Percentiles rank a stretch among this genome's conserved stretches.
Conservation (phyloP, 352 stramenopile species). For the Saprolegnia parasitica region DNA sequence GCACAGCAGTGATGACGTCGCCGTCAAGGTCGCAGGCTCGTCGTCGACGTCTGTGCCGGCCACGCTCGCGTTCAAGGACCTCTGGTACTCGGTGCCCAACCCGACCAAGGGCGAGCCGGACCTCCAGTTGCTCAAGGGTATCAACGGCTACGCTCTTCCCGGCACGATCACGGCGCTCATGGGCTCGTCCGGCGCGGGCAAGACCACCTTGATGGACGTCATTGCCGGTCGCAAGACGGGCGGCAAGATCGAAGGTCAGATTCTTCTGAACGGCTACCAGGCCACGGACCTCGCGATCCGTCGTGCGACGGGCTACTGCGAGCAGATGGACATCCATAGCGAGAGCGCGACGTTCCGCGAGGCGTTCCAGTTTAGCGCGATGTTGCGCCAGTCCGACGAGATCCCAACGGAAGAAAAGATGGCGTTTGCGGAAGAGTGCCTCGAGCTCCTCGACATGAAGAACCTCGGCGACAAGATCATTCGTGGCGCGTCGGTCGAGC, state of each 20-base stretch:
- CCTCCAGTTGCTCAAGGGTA: slow-evolving; percentile 37
- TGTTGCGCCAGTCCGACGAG: slow-evolving; percentile 50
- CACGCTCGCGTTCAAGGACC: slow-evolving; percentile 44
- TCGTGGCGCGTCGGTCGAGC: slow-evolving; percentile 46
- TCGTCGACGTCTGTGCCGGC: slow-evolving; percentile 32
- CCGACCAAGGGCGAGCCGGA: slow-evolving; percentile 35
- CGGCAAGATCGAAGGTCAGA: slow-evolving; percentile 65
- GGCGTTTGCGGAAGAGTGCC: slow-evolving; percentile 48
- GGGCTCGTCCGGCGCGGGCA: slow-evolving; percentile 74
- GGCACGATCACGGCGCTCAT: slow-evolving; percentile 70
- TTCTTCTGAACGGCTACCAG: slow-evolving; percentile 50
- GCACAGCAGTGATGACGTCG: neutral
- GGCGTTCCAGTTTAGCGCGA: slow-evolving; percentile 87
- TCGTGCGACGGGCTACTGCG: slow-evolving; percentile 50
- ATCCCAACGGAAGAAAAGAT: slow-evolving; percentile 39
- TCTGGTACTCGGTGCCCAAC: slow-evolving; percentile 54
- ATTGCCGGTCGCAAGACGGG: slow-evolving; percentile 89
- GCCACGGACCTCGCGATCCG: slow-evolving; percentile 47
- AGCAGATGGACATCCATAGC: slow-evolving; percentile 89
- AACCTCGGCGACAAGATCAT: slow-evolving; percentile 55
- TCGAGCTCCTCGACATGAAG: slow-evolving; percentile 48
- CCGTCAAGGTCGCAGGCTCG: neutral
- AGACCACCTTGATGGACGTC: slow-evolving; percentile 94
- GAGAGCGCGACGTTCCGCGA: slow-evolving; percentile 86
- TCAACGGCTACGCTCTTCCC: slow-evolving; percentile 46